A percentile compares a stretch with the other conserved stretches of the same genome.
Conservation (phyloP, 2,329 filamentous ascomycete species). For the Trichoderma guizhouense region DNA sequence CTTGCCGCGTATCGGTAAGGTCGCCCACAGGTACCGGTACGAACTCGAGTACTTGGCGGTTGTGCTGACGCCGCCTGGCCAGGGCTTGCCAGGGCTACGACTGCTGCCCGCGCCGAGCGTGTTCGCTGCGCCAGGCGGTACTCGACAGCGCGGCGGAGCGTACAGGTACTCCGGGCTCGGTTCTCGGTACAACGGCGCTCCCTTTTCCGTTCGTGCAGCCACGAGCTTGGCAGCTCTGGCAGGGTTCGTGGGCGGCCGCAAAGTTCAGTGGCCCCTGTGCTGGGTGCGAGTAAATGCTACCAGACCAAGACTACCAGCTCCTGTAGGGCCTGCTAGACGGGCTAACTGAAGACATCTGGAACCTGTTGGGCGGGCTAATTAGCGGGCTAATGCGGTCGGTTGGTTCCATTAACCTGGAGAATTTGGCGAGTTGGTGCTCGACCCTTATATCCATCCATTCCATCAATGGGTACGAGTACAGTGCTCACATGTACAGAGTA, state of each 20-base stretch:
- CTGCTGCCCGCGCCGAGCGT: neutral
- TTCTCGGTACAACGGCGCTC: neutral
- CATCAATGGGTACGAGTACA: neutral
- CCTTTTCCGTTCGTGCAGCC: neutral
- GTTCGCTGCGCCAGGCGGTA: neutral
- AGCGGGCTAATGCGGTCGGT: neutral
- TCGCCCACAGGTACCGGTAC: constrained; percentile 3
- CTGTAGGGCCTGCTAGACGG: neutral
- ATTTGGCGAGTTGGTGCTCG: neutral
- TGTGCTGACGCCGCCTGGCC: neutral
- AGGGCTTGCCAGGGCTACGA: neutral
- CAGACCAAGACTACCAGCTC: neutral
- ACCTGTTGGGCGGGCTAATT: neutral
- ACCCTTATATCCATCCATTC: neutral
- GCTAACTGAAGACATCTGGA: neutral
- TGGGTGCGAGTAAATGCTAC: neutral
- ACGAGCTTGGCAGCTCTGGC: constrained; percentile 8
- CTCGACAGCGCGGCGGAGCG: neutral
- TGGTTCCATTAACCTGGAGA: neutral
- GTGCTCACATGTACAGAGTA: neutral
- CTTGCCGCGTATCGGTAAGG: constrained; percentile 9
- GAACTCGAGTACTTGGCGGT: neutral
- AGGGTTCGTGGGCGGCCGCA: constrained; percentile 11
- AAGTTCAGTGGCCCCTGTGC: constrained; percentile 7
- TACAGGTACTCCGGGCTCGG: neutral